Conservation (phyloP, 768 basidiomycete genomes). For the Mrakia blollopis region DNA sequence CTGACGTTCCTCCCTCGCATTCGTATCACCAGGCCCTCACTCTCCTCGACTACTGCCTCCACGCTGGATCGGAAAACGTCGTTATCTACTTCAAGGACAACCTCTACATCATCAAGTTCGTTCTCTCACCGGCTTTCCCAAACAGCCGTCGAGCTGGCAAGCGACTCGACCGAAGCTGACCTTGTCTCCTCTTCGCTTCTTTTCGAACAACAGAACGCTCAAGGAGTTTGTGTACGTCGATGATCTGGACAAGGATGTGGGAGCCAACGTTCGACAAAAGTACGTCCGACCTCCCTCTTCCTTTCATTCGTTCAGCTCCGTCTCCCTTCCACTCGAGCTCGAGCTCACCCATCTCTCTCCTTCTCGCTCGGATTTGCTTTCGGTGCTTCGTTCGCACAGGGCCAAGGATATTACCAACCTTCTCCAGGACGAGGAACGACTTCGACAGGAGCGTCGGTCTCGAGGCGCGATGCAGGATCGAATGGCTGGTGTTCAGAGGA, state of each 20-base stretch:
- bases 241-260: conserved; percentile 93
- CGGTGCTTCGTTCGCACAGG: conserved; percentile 56
- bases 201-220: conserved; percentile 54
- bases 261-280: conserved; percentile 64
- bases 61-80: conserved; percentile 95
- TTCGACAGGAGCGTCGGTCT: conserved; percentile 72
- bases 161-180: not conserved
- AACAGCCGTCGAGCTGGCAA: conserved; percentile 13
- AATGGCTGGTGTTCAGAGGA: conserved; percentile 57
- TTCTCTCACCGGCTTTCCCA: not conserved
- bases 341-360: not conserved
- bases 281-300: not conserved
- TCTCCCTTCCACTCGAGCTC: not conserved
- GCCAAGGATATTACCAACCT: conserved; percentile 98
- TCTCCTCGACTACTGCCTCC: conserved; percentile 89
- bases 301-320: conserved; percentile 45
- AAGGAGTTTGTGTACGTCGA: conserved; percentile 98
- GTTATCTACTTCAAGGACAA: conserved; percentile 98
- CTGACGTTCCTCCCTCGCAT: not conserved
- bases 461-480: conserved; percentile 91
- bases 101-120: conserved; percentile 83
- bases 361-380: not conserved
- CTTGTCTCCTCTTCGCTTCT: no score
- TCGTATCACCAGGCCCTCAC: conserved; percentile 60
- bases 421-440: conserved; percentile 73